Evolutionary conservation across 225 moss, liverwort and hornwort species (phyloP).

Genomic region (Rhytidiadelphus loreus): DNA sequence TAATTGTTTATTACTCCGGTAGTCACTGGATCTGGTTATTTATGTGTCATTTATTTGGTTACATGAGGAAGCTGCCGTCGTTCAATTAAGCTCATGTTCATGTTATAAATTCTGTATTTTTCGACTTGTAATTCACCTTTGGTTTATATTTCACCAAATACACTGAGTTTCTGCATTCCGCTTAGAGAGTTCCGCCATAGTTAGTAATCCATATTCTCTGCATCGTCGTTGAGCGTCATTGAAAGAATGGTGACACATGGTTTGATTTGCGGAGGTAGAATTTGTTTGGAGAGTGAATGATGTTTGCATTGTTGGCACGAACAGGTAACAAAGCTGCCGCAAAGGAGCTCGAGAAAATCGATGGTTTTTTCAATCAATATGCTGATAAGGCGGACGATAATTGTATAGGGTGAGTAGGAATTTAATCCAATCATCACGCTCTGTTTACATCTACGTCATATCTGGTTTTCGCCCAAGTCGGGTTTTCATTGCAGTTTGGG

Average conservation of each 20-base stretch:
- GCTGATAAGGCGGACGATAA: constrained; percentile 75
- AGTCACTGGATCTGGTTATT: neutral
- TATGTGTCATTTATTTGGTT: neutral
- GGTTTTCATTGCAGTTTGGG: neutral
- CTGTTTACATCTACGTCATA: neutral
- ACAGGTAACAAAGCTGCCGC: constrained; percentile 80
- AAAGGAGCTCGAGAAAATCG: constrained; percentile 90
- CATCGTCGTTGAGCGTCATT: neutral
- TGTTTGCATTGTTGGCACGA: constrained; percentile 11
- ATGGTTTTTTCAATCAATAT: constrained; percentile 78
- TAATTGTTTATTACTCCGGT: neutral
- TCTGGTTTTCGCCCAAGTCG: neutral
- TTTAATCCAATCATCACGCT: neutral
- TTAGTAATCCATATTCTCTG: neutral
- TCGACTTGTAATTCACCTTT: neutral
- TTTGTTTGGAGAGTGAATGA: neutral
- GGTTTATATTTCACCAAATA: neutral
- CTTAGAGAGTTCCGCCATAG: neutral
- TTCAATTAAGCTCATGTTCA: neutral
- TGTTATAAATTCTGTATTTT: neutral
- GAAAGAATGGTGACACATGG: neutral
- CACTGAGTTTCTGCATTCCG: neutral
- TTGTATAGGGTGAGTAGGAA: constrained; percentile 67
- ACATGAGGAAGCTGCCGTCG: neutral
- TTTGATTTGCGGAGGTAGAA: neutral